These are phyloP conservation scores for Colletotrichum sp. DNA, from an alignment of 2,329 filamentous ascomycete genomes.

Conservation along the genomic window DNA sequence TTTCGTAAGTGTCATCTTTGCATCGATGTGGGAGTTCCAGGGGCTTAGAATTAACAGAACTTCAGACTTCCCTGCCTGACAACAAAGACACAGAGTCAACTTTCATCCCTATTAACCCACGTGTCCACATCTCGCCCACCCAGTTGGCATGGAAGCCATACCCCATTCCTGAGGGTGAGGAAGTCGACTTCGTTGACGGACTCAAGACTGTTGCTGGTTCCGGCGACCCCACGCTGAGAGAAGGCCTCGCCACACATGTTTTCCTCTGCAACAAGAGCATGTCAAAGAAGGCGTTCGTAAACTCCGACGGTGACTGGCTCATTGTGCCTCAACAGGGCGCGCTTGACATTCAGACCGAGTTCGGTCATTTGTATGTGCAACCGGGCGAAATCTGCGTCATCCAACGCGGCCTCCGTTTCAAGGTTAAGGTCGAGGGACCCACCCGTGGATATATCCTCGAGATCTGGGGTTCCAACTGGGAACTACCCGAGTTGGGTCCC, in stretches of 20 bases:
- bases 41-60: not conserved
- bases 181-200: conserved; percentile 51
- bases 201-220: conserved; percentile 54
- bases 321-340: conserved; percentile 70
- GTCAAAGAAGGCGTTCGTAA: conserved; percentile 52
- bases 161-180: conserved; percentile 29
- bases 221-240: conserved; percentile 52
- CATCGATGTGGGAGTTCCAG: accelerated
- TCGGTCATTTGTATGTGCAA: conserved; percentile 67
- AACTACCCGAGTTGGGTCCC: conserved; percentile 70
- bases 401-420: conserved; percentile 60
- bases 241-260: conserved; percentile 55
- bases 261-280: conserved; percentile 53
- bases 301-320: conserved; percentile 70
- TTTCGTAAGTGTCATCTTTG: not conserved
- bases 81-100: conserved; percentile 41
- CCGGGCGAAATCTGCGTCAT: conserved; percentile 73
- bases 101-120: conserved; percentile 49
- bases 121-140: conserved; percentile 47
- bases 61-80: conserved; percentile 14
- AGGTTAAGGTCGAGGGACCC: conserved; percentile 64
- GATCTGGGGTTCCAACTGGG: conserved; percentile 68
- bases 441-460: conserved; percentile 72
- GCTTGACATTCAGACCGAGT: conserved; percentile 72
- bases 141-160: conserved; percentile 52